A percentile compares a stretch with the other conserved stretches of the same genome.
Evolutionary conservation across 2,329 filamentous ascomycete genomes (phyloP).

Genomic region (Pleomassaria siparia): DNA sequence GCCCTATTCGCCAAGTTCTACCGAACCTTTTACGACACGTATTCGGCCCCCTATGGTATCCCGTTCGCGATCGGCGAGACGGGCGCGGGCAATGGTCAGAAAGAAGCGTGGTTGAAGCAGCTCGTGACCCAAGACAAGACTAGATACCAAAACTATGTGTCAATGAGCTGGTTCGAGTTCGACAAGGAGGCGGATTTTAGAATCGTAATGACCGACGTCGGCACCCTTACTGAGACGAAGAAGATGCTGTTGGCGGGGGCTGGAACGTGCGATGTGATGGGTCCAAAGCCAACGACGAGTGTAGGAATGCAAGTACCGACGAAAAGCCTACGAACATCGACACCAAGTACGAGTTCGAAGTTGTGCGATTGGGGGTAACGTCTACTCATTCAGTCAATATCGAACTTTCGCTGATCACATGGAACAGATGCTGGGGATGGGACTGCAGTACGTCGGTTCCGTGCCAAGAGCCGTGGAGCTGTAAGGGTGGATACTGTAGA

Average conservation of each 20-base stretch:
- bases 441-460: conserved; percentile 13
- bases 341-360: background rate
- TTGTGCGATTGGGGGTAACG: conserved; percentile 13
- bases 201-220: conserved; percentile 15
- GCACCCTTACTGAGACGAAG: conserved; percentile 10
- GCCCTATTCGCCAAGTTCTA: conserved; percentile 10
- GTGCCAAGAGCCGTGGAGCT: conserved; percentile 10
- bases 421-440: conserved; percentile 13
- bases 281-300: background rate
- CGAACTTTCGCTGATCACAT: background rate
- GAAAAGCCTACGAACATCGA: background rate
- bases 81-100: conserved; percentile 9
- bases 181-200: conserved; percentile 17
- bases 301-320: too few relatives aligned
- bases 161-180: conserved; percentile 17
- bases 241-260: conserved; percentile 6
- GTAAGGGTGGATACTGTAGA: conserved; percentile 15
- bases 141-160: conserved; percentile 16
- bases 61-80: conserved; percentile 18
- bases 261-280: conserved; percentile 1
- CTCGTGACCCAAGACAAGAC: conserved; percentile 7
- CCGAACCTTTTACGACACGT: conserved; percentile 13
- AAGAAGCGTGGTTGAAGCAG: conserved; percentile 13
- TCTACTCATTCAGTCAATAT: background rate
- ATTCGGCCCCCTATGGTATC: conserved; percentile 8